Percentiles rank a stretch among this genome's conserved stretches.
phyloP scores from a whole-genome alignment of 495 filamentous ascomycete species.

The Penicillium soppii region DNA sequence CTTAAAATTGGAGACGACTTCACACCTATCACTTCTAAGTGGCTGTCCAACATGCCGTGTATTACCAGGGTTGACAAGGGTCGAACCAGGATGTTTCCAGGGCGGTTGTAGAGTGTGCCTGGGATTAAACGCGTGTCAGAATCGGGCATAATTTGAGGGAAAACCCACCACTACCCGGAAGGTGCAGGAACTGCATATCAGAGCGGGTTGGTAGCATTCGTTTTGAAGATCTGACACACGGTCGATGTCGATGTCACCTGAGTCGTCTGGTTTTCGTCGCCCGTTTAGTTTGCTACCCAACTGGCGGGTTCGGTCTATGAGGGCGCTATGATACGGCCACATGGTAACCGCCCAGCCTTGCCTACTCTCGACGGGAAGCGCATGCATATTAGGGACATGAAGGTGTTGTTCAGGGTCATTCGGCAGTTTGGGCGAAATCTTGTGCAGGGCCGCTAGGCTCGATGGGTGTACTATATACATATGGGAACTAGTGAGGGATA shows the following conservation, averaged over 20 bases:
- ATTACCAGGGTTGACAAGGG: constrained; percentile 84
- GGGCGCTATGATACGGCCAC: constrained; percentile 94
- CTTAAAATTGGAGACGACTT: constrained; percentile 97
- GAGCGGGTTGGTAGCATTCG: constrained; percentile 61
- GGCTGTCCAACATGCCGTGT: constrained; percentile 66
- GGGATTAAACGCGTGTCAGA: constrained; percentile 38
- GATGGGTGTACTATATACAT: too few relatives aligned
- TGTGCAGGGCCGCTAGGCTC: not conserved
- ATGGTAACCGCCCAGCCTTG: constrained; percentile 47
- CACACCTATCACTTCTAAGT: constrained; percentile 66
- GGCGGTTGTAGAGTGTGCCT: constrained; percentile 67
- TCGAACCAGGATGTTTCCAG: constrained; percentile 64
- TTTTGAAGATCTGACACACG: constrained; percentile 77
- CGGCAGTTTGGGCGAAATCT: not conserved
- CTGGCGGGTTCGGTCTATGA: constrained; percentile 51
- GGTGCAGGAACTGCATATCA: constrained; percentile 68
- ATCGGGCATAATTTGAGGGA: constrained; percentile 64
- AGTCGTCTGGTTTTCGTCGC: constrained; percentile 5
- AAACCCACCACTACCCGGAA: constrained; percentile 60
- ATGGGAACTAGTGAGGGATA: not conserved
- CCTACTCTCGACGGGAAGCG: constrained; percentile 63
- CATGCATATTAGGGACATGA: constrained; percentile 58
- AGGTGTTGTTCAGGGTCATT: not conserved
- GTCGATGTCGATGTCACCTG: constrained; percentile 89
- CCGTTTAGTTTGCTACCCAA: constrained; percentile 1